A percentile compares a stretch with the other conserved stretches of the same genome.
Evolutionary conservation across 2,329 filamentous ascomycete genomes (phyloP).

Genomic region (Colletotrichum chrysophilum): DNA sequence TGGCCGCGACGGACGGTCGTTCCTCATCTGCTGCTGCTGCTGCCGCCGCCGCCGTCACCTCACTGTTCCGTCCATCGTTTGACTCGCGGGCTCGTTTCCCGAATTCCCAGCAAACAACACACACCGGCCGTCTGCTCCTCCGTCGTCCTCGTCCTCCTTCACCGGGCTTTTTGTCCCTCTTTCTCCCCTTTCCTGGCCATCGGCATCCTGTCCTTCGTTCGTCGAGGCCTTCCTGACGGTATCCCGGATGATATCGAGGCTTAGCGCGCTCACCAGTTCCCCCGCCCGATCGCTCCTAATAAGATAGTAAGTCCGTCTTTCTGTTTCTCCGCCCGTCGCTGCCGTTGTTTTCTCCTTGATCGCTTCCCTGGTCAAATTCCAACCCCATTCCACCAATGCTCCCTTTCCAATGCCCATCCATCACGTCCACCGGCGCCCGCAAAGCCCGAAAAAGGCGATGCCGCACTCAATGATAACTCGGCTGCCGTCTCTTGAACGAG

Average conservation of each 20-base stretch:
- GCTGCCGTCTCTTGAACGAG: neutral
- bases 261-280: conserved; percentile 1
- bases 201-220: neutral
- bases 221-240: neutral
- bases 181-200: neutral
- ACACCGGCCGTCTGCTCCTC: neutral
- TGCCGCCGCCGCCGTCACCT: neutral
- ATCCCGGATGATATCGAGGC: conserved; percentile 20
- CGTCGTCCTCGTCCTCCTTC: neutral
- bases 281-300: conserved; percentile 7
- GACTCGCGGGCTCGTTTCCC: neutral
- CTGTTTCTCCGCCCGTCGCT: neutral
- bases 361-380: neutral
- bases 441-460: neutral
- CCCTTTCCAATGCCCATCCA: neutral
- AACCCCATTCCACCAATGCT: neutral
- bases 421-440: neutral
- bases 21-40: neutral
- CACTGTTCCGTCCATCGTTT: neutral
- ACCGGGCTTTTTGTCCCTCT: neutral
- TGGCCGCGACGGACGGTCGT: neutral
- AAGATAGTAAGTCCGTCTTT: conserved; percentile 7
- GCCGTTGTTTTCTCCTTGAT: neutral
- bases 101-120: neutral
- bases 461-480: neutral